These are phyloP conservation scores for Lyophyllum shimeji DNA, from an alignment of 768 basidiomycete genomes.

Conservation along the genomic window DNA sequence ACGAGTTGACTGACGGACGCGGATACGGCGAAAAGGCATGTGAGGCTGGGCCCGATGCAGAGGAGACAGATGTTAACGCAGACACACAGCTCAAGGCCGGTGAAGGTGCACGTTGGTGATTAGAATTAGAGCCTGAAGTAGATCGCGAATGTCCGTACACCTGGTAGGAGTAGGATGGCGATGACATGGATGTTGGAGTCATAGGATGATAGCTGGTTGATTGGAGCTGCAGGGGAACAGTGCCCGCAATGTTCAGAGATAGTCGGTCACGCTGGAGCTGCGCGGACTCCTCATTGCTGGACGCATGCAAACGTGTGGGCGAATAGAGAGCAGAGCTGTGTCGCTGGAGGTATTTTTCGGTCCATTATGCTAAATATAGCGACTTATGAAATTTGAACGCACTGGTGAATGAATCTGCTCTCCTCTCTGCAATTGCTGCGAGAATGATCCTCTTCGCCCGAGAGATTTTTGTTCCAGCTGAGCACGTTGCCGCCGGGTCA, in stretches of 20 bases:
- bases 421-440: slow-evolving; percentile 16
- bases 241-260: slow-evolving; percentile 26
- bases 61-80: slow-evolving; percentile 51
- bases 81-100: slow-evolving; percentile 62
- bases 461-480: slow-evolving; percentile 26
- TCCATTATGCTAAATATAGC: neutral
- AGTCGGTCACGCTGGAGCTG: slow-evolving; percentile 33
- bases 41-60: slow-evolving; percentile 20
- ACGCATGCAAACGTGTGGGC: slow-evolving; percentile 39
- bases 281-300: slow-evolving; percentile 30
- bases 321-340: slow-evolving; percentile 32
- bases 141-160: slow-evolving; percentile 46
- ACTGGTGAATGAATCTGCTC: slow-evolving; percentile 18
- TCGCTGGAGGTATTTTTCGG: slow-evolving; percentile 14
- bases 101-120: slow-evolving; percentile 53
- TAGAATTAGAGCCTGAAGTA: slow-evolving; percentile 35
- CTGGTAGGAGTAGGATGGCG: slow-evolving; percentile 43
- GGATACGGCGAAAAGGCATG: slow-evolving; percentile 17
- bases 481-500: slow-evolving; percentile 43
- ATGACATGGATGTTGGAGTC: slow-evolving; percentile 44
- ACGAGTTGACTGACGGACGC: slow-evolving; percentile 18
- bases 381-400: slow-evolving; percentile 2
- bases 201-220: slow-evolving; percentile 46
- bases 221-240: slow-evolving; percentile 26
- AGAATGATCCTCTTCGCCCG: slow-evolving; percentile 22